Percentiles rank a stretch among this genome's conserved stretches.
These are phyloP conservation scores for Alloteropsis angusta DNA, from an alignment of 202 grass and related monocot genomes.

Conservation along the genomic window DNA sequence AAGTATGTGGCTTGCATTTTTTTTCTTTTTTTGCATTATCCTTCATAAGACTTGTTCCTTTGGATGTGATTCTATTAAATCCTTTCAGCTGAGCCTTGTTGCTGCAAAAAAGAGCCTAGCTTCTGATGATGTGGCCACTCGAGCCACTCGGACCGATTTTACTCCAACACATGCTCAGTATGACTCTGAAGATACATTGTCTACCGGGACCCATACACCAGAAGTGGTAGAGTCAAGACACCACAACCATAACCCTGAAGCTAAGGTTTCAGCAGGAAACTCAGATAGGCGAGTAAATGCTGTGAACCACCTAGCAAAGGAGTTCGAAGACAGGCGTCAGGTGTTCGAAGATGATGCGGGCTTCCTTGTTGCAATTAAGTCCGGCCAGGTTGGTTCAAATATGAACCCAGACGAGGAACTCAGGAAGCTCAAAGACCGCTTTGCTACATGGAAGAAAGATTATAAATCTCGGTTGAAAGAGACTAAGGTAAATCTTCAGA, in stretches of 20 bases:
- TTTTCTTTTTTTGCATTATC: conserved; percentile 21
- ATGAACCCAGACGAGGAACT: conserved; percentile 74
- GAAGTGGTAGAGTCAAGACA: conserved; percentile 38
- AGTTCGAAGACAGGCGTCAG: conserved; percentile 66
- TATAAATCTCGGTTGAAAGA: conserved; percentile 83
- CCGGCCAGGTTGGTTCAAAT: conserved; percentile 40
- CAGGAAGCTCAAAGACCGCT: conserved; percentile 64
- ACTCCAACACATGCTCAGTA: conserved; percentile 38
- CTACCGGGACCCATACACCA: conserved; percentile 44
- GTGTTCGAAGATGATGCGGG: conserved; percentile 70
- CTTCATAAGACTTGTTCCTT: neutral
- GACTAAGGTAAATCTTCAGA: conserved; percentile 56
- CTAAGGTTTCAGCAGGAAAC: conserved; percentile 22
- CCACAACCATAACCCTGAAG: conserved; percentile 28
- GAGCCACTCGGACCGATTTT: conserved; percentile 32
- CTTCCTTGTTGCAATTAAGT: conserved; percentile 49
- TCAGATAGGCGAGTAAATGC: conserved; percentile 29
- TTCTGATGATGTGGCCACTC: conserved; percentile 34
- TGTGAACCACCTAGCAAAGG: conserved; percentile 65
- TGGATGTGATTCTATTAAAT: conserved; percentile 26
- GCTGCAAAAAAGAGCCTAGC: conserved; percentile 64
- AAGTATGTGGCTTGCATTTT: neutral
- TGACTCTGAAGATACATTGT: conserved; percentile 60
- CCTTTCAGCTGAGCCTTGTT: conserved; percentile 61
- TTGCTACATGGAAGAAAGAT: conserved; percentile 89